Conservation (phyloP, 768 basidiomycete species). For the Lentinula lateritia region DNA sequence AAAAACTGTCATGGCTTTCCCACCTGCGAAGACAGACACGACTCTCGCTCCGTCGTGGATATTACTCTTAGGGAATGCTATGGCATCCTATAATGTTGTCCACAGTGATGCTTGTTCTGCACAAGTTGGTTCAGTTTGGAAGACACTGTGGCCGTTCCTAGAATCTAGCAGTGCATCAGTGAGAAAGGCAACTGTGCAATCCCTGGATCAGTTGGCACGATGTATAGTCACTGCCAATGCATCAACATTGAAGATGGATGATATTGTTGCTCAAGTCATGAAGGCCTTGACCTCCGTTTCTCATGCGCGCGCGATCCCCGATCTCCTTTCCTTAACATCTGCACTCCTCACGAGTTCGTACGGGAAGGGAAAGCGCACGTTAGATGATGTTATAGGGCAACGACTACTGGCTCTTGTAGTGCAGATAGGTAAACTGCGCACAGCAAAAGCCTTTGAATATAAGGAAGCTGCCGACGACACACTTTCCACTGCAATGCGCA, state of each 20-base stretch:
- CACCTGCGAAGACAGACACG: constrained; percentile 64
- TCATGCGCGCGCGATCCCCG: constrained; percentile 72
- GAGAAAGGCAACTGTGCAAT: constrained; percentile 57
- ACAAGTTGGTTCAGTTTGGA: constrained; percentile 67
- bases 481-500: constrained; percentile 74
- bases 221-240: constrained; percentile 64
- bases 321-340: constrained; percentile 68
- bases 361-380: constrained; percentile 40
- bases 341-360: constrained; percentile 63
- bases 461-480: constrained; percentile 83
- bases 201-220: constrained; percentile 57
- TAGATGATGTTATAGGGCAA: constrained; percentile 54
- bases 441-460: constrained; percentile 81
- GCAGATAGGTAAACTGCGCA: constrained; percentile 68
- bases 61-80: constrained; percentile 64
- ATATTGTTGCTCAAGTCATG: constrained; percentile 56
- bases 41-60: constrained; percentile 76
- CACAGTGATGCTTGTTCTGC: constrained; percentile 44
- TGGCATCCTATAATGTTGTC: constrained; percentile 55
- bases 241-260: constrained; percentile 50
- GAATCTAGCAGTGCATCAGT: constrained; percentile 60
- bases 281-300: constrained; percentile 69
- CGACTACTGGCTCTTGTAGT: constrained; percentile 58
- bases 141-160: constrained; percentile 68
- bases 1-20: constrained; percentile 59